Percentiles rank a stretch among this genome's conserved stretches.
Conservation (phyloP, 2,329 filamentous ascomycete species). For the Phialocephala subalpina region DNA sequence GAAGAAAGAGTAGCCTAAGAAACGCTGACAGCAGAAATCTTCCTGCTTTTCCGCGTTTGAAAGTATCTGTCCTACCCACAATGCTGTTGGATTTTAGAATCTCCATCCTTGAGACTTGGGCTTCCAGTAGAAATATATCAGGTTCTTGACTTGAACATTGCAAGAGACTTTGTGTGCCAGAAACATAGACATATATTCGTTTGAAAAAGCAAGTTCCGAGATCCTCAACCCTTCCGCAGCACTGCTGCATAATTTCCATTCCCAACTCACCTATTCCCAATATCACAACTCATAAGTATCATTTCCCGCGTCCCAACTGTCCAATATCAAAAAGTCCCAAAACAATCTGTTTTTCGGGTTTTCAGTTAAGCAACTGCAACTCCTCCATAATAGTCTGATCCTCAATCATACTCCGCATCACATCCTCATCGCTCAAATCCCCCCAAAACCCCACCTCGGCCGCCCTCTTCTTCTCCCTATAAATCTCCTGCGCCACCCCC, state of each 20-base stretch:
- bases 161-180: too few relatives aligned
- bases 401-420: constrained; percentile 42
- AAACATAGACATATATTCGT: neutral
- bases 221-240: neutral
- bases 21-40: neutral
- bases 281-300: constrained; percentile 4
- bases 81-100: too few relatives aligned
- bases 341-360: too few relatives aligned
- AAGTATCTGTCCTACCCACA: too few relatives aligned
- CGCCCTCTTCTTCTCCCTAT: constrained; percentile 40
- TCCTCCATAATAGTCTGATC: constrained; percentile 44
- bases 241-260: too few relatives aligned
- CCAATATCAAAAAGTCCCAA: neutral
- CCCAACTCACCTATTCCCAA: neutral
- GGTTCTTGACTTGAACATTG: too few relatives aligned
- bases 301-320: constrained; percentile 10
- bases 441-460: constrained; percentile 39
- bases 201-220: neutral
- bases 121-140: too few relatives aligned
- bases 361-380: constrained; percentile 37
- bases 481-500: constrained; percentile 81
- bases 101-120: too few relatives aligned
- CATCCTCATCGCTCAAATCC: constrained; percentile 40
- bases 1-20: neutral
- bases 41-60: neutral